Evolutionary conservation across 2,329 filamentous ascomycete genomes (phyloP).

Genomic region (Aspergillus felis): DNA sequence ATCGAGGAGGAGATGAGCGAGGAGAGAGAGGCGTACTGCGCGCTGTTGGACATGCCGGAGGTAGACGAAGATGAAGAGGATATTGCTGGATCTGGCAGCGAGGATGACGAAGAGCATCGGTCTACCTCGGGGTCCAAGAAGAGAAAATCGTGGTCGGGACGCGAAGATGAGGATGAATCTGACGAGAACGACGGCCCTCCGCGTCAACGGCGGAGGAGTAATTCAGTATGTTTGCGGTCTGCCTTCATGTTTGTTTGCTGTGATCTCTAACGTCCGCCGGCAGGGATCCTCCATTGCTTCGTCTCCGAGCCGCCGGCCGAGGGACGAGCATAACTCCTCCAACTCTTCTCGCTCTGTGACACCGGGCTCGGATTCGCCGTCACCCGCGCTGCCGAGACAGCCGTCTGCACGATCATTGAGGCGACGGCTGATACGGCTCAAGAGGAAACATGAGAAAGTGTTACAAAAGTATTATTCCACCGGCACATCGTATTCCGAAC

Average conservation of each 20-base stretch:
- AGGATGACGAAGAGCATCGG: slow-evolving; percentile 51
- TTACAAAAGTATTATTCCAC: slow-evolving; percentile 80
- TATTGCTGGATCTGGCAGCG: slow-evolving; percentile 56
- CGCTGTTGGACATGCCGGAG: slow-evolving; percentile 87
- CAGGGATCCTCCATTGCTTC: slow-evolving; percentile 40
- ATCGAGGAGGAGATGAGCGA: slow-evolving; percentile 74
- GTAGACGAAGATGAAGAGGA: slow-evolving; percentile 71
- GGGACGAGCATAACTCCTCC: slow-evolving; percentile 38
- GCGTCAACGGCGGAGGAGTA: slow-evolving; percentile 76
- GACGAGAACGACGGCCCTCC: slow-evolving; percentile 74
- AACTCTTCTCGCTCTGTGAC: slow-evolving; percentile 46
- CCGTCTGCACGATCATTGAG: slow-evolving; percentile 70
- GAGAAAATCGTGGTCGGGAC: slow-evolving; percentile 73
- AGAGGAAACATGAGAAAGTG: slow-evolving; percentile 70
- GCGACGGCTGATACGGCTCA: slow-evolving; percentile 68
- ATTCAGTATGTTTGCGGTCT: slow-evolving; percentile 59
- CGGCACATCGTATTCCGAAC: slow-evolving; percentile 89
- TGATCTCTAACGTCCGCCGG: slow-evolving; percentile 8
- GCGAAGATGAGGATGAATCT: slow-evolving; percentile 61
- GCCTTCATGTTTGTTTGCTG: neutral
- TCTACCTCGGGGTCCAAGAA: slow-evolving; percentile 53
- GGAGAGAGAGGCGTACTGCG: slow-evolving; percentile 78
- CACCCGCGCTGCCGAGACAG: slow-evolving; percentile 47
- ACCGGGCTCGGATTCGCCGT: slow-evolving; percentile 38
- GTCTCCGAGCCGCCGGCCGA: slow-evolving; percentile 40